phyloP scores from a whole-genome alignment of 495 filamentous ascomycete genomes.

The Clavariopsis aquatica region DNA sequence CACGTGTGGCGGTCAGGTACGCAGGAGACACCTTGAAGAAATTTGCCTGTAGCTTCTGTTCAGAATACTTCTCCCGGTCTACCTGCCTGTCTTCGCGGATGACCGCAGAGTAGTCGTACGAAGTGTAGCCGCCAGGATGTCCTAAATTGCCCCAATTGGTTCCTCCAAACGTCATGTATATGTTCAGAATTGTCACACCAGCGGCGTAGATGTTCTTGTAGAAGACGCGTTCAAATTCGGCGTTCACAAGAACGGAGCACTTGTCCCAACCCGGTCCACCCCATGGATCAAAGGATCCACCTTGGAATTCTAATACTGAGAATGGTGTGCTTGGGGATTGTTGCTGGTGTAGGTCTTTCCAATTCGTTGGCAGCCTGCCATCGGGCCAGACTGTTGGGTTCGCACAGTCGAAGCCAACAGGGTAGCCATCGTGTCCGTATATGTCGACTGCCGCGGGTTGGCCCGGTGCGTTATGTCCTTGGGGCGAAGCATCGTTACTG shows the following conservation, averaged over 20 bases:
- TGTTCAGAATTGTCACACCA: conserved; percentile 60
- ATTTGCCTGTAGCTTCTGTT: conserved; percentile 72
- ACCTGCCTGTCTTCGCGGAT: conserved; percentile 69
- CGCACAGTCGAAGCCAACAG: conserved; percentile 54
- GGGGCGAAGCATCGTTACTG: conserved; percentile 66
- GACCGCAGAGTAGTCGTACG: conserved; percentile 69
- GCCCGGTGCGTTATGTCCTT: conserved; percentile 66
- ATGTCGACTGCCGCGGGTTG: conserved; percentile 71
- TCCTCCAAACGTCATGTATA: conserved; percentile 72
- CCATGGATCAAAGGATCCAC: conserved; percentile 76
- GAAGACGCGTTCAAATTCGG: conserved; percentile 74
- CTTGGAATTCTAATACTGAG: conserved; percentile 72
- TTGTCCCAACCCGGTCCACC: conserved; percentile 66
- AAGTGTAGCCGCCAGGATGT: conserved; percentile 70
- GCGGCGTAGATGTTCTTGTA: conserved; percentile 77
- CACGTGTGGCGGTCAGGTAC: conserved; percentile 55
- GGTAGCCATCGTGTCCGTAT: conserved; percentile 76
- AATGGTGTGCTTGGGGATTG: conserved; percentile 68
- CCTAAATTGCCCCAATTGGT: conserved; percentile 87
- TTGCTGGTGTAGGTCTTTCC: conserved; percentile 51
- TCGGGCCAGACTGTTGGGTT: conserved; percentile 50
- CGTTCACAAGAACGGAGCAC: conserved; percentile 63
- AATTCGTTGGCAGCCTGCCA: conserved; percentile 47
- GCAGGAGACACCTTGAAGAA: conserved; percentile 69
- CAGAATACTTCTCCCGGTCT: conserved; percentile 73